Percentiles rank a stretch among this genome's conserved stretches.
phyloP scores from a whole-genome alignment of 805 yeast species.

The Tetrapisispora namnaoensis region DNA sequence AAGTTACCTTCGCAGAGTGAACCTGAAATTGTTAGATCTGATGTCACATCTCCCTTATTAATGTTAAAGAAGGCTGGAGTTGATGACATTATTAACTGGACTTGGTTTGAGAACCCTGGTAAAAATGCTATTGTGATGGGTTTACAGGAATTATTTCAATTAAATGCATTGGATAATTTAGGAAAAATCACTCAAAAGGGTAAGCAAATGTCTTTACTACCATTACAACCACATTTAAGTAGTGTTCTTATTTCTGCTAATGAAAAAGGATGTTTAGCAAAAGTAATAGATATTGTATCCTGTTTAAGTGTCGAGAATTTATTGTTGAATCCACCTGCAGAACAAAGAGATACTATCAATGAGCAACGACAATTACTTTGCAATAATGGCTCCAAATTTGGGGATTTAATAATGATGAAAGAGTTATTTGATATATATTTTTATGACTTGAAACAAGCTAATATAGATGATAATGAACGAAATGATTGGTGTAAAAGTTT shows the following conservation, averaged over 20 bases:
- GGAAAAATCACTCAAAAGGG: slow-evolving; percentile 79
- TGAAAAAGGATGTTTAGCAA: slow-evolving; percentile 42
- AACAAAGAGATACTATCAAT: slow-evolving; percentile 74
- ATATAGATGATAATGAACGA: slow-evolving; percentile 43
- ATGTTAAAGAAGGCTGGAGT: slow-evolving; percentile 78
- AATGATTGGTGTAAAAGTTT: slow-evolving; percentile 78
- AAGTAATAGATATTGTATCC: slow-evolving; percentile 81
- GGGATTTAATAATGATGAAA: slow-evolving; percentile 76
- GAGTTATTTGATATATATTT: slow-evolving; percentile 57
- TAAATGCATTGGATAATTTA: slow-evolving; percentile 66
- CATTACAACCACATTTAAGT: slow-evolving; percentile 85
- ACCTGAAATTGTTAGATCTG: slow-evolving; percentile 84
- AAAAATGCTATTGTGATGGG: slow-evolving; percentile 67
- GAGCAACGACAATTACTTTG: slow-evolving; percentile 61
- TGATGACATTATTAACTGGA: slow-evolving; percentile 74
- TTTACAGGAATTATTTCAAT: slow-evolving; percentile 61
- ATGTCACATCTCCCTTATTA: slow-evolving; percentile 73
- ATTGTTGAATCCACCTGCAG: slow-evolving; percentile 68
- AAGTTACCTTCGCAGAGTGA: slow-evolving; percentile 72
- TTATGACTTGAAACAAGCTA: slow-evolving; percentile 8
- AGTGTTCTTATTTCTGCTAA: slow-evolving; percentile 71
- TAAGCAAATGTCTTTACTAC: slow-evolving; percentile 76
- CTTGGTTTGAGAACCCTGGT: slow-evolving; percentile 91
- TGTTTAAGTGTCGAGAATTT: slow-evolving; percentile 90
- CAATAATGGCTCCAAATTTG: slow-evolving; percentile 60